Evolutionary conservation across 1,139 yeast genomes (phyloP), one percentile per base, ranked within the genome.

Genomic region (Geotrichum armillariae): DNA sequence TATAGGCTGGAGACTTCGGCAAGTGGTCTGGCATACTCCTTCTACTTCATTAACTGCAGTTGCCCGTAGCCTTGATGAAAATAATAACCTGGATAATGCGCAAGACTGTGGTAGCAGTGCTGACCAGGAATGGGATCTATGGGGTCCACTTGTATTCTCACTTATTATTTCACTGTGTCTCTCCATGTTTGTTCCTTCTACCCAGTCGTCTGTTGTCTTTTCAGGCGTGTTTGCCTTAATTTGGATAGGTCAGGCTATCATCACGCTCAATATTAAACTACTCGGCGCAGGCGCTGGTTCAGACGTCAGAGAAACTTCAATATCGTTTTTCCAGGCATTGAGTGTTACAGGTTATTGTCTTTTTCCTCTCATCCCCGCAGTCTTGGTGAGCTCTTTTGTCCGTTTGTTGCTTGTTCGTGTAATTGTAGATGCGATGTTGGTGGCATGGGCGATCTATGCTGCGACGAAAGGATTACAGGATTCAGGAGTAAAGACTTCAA

Each of bases 141-240:
- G 95, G 95, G 96, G 96, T 0, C 96, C 95, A 1, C 71, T 88
- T 54, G 76, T 87, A 23, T 85, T 88, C 61, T 82, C 88, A 14
- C 71, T 88, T 46, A 67, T 74, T 18, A 82, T 83, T 56, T 73
- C 89, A 6, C 78, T 86, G 40, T 71, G 60, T 59, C 75, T 65
- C 51, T 73, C 76, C 35, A 55, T 73, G 54, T 56, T 72, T 35
- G 73, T 77, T 2, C 72, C 75, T 9, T 62, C 29, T 25, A 25
- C 29, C 7, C 70, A 68, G 50, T 54, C 72, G 18, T 72, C 78
- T 1, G 66, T 70, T 41, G 78, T 77, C 67, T 88, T 71, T 71
- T 83, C 79, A 64, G 88, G 90, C 42, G 80, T 71, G 65, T 87
- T 77, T 71, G 75, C 78, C 41, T 73, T 72, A 60, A 78, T 69